phyloP scores from a whole-genome alignment of 495 filamentous ascomycete genomes.

The Trichocladium antarcticum region DNA sequence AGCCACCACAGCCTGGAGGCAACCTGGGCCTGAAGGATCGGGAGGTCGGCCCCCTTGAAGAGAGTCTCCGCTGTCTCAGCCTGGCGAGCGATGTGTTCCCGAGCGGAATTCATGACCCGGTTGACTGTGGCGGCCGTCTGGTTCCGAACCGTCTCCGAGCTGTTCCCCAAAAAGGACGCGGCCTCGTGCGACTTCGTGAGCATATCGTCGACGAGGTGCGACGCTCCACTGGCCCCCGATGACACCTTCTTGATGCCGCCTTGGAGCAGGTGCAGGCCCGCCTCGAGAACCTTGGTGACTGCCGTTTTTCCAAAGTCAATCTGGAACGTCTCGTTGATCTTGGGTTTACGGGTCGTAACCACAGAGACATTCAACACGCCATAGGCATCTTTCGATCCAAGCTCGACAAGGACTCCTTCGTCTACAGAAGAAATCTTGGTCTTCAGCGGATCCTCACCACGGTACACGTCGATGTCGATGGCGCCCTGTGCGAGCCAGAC shows the following conservation, averaged over 20 bases:
- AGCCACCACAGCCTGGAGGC: constrained; percentile 40
- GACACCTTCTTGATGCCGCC: constrained; percentile 27
- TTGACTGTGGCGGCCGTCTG: constrained; percentile 15
- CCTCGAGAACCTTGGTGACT: constrained; percentile 28
- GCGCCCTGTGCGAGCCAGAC: constrained; percentile 34
- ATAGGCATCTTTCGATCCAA: constrained; percentile 31
- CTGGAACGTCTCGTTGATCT: constrained; percentile 37
- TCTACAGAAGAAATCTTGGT: constrained; percentile 34
- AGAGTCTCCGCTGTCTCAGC: constrained; percentile 18
- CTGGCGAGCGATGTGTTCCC: constrained; percentile 15
- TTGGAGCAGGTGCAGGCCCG: constrained; percentile 30
- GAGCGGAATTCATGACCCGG: constrained; percentile 16
- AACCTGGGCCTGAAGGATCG: constrained; percentile 34
- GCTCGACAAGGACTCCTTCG: constrained; percentile 36
- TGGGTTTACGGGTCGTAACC: constrained; percentile 33
- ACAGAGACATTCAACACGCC: constrained; percentile 35
- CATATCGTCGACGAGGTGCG: constrained; percentile 25
- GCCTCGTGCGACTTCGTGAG: constrained; percentile 26
- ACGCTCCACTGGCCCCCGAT: constrained; percentile 26
- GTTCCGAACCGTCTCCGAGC: constrained; percentile 17
- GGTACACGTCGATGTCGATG: constrained; percentile 35
- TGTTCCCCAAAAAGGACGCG: constrained; percentile 21
- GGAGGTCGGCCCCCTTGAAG: constrained; percentile 24
- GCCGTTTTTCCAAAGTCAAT: constrained; percentile 34
- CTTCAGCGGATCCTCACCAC: constrained; percentile 29